Evolutionary conservation across 1,139 yeast species (phyloP).

Genomic region (Saccharomycopsis crataegensis): DNA sequence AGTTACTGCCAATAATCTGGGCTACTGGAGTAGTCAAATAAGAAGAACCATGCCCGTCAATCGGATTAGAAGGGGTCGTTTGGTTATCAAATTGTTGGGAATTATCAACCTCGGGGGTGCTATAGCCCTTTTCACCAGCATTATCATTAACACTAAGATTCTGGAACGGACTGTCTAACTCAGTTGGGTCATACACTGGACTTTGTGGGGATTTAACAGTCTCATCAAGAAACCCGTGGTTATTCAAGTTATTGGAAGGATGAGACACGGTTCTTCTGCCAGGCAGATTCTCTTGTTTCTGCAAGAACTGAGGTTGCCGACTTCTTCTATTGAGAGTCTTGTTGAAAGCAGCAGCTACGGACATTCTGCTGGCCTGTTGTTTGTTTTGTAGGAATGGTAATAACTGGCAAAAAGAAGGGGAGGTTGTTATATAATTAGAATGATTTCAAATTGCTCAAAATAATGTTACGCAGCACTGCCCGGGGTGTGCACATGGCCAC

Average conservation of each 20-base stretch:
- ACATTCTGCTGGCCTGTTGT: neutral
- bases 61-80: neutral
- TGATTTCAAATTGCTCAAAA: too few species aligned
- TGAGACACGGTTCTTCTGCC: neutral
- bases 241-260: neutral
- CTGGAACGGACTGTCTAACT: neutral
- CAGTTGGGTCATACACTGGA: neutral
- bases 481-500: too few species aligned
- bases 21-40: neutral
- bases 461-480: too few species aligned
- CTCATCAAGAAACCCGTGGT: slow-evolving; percentile 1
- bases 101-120: neutral
- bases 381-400: too few species aligned
- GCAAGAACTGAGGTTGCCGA: neutral
- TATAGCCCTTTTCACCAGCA: neutral
- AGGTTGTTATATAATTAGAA: too few species aligned
- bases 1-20: neutral
- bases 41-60: neutral
- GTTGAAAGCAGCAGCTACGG: slow-evolving; percentile 11
- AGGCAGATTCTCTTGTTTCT: neutral
- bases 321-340: slow-evolving; percentile 5
- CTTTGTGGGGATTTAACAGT: neutral
- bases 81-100: neutral
- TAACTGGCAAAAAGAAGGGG: too few species aligned
- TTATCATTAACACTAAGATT: neutral